Base-by-base conservation (phyloP, 1,284 basidiomycete species). In the Moesziomyces globuligerus region DNA sequence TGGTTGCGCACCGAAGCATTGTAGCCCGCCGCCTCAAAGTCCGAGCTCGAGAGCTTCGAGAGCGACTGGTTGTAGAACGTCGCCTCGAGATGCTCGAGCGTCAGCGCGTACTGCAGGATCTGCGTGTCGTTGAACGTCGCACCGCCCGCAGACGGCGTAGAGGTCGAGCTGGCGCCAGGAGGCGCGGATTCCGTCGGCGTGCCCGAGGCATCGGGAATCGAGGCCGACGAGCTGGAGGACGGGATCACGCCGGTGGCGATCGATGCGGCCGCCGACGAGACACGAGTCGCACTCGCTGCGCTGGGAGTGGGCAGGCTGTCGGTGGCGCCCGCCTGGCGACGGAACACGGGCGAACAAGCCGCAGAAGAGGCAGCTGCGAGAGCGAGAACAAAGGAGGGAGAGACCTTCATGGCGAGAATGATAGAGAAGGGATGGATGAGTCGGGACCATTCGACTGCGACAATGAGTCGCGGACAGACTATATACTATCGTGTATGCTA, bases 11-110 rank as follows among this genome's bases (percentile, higher is more conserved):
- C 56, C 4, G 60, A 59, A 1, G 54, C 60, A 46, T 73, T 73
- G 56, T 62, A 73, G 18, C 66, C 70, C 7, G 70, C 66, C 2
- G 45, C 18, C 37, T 60, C 42, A 17, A 73, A 73, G 56, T 59
- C 70, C 0, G 44, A 29, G 1, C 50, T 42, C 1, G 60, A 64
- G 17, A 73, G 52, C 50, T 69, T 64, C 23, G 43, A 45, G 32
- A 73, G 57, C 18, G 60, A 65, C 58, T 68, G 60, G 58, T 73
- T 73, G 60, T 73, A 73, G 50, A 73, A 73, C 4, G 55, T 39
- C 9, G 65, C 72, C 32, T 77, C 75, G 50, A 77, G 75, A 48
- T 72, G 70, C 51, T 79, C 76, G 48, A 77, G 69, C 21, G 72
- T 76, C 25, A 78, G 58, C 20, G 74, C 75, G 39, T 69, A 73